Base-by-base conservation (phyloP, 2,329 filamentous ascomycete genomes). In the Monosporascus sp. region DNA sequence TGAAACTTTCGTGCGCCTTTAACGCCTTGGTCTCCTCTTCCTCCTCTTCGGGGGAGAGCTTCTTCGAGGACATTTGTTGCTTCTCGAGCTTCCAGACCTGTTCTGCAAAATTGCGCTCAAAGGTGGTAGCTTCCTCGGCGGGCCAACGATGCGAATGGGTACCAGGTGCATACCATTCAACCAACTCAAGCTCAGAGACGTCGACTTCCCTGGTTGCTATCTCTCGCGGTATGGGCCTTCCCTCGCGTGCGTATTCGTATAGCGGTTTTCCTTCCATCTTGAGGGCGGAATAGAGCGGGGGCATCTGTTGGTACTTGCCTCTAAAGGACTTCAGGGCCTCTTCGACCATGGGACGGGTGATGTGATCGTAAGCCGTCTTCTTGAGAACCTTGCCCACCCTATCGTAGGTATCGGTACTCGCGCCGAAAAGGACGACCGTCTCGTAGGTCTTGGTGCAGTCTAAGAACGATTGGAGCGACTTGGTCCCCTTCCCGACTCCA, bases 241-340 rank as follows among this genome's bases (percentile, higher is more conserved):
- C 94, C 68, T 92, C 90, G 48, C 94, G 81, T 20, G 94, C 94
- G 71, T 97, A 97, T 72, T 99, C 92, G 69, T 99, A 99, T 48
- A 97, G 78, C 36, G 90, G 88, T 76, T 97, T 97, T 2, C 94
- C 94, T 61, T 97, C 83, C 70, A 97, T 90, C 70, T 93, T 92
- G 57, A 97, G 77, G 9, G 94, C 94, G 31, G 90, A 96, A 72
- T 92, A 99, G 20, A 99, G 82, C 6, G 93, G 93, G 38, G 94
- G 94, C 61, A 89, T 86, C 75, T 99, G 94, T 75, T 89, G 86
- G 64, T 90, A 90, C 62, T 87, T 87, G 17, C 94, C 94, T 39
- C 86, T 80, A 70, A 96, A 97, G 56, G 78, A 74, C 5, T 77
- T 78, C 53, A 97, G 73, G 17, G 87, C 89, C 66, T 88, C 80